A percentile compares a stretch with the other conserved stretches of the same genome.
Conservation (phyloP, 2,329 filamentous ascomycete genomes). For the Elsinoe arachidis region DNA sequence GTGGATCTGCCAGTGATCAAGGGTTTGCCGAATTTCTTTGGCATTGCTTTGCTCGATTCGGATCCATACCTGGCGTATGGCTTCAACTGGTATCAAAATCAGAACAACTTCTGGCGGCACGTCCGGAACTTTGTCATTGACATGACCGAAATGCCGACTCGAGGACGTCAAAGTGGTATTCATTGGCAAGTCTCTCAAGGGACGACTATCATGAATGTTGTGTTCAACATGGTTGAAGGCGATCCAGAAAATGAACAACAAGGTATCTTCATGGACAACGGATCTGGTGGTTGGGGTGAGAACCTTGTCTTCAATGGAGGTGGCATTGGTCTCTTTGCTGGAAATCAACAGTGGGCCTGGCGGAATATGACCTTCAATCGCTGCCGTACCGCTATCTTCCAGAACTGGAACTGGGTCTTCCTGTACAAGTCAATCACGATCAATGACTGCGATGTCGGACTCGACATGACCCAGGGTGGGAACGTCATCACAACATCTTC, state of each 20-base stretch:
- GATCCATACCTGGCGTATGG: conserved; percentile 28
- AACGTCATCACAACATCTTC: conserved; percentile 61
- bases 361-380: conserved; percentile 75
- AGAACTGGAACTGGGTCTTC: conserved; percentile 92
- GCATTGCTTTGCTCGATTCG: conserved; percentile 26
- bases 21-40: conserved; percentile 24
- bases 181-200: conserved; percentile 63
- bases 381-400: conserved; percentile 73
- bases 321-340: conserved; percentile 66
- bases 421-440: conserved; percentile 68
- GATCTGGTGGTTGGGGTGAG: conserved; percentile 67
- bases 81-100: conserved; percentile 27
- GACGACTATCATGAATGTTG: conserved; percentile 50
- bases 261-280: conserved; percentile 56
- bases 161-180: conserved; percentile 39
- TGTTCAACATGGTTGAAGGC: conserved; percentile 40
- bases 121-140: conserved; percentile 51
- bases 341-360: conserved; percentile 80
- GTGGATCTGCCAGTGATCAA: conserved; percentile 19
- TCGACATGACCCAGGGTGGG: conserved; percentile 59
- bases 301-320: conserved; percentile 80
- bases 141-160: conserved; percentile 26
- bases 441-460: conserved; percentile 47
- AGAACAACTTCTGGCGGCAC: conserved; percentile 47
- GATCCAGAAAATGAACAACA: conserved; percentile 19